Base-by-base conservation (phyloP, 371 early-diverging fungal species). In the Zancudomyces culisetae region DNA sequence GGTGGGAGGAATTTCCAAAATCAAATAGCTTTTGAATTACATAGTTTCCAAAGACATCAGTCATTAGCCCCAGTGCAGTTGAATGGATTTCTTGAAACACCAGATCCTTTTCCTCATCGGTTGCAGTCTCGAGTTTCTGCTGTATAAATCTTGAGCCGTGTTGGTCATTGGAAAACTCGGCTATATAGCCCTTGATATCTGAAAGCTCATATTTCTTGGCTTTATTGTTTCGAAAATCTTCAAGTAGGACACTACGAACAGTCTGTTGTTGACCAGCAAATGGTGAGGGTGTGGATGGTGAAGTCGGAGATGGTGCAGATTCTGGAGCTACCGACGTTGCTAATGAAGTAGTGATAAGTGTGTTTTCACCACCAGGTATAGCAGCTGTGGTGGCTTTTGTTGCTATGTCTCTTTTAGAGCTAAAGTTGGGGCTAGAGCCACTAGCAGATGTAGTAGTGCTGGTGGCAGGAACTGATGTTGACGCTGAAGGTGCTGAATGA, bases 11-110 rank as follows among this genome's bases (percentile, higher is more conserved):
- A 58, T 78, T 85, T 43, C 94, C 93, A 60, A 90, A 87, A 68
- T 95, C 95, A 73, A 98, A 95, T 62, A 99, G 91, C 74, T 99
- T 99, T 73, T 99, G 99, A 46, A 99, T 82, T 42, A 99, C 99
- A 63, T 99, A 99, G 74, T 99, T 99, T 45, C 99, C 99, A 82
- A 99, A 99, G 1, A 99, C 95, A 65, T 99, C 99, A 0, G 92
- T 90, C 88, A 92, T 95, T 42, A 99, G 72, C 52, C 94, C 91
- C 30, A 92, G 69, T 0, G 91, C 81, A 55, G 85, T 80, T 4
- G 95, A 91, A 40, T 84, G 69, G 24, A 99, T 87, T 69, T 98
- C 94, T 24, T 89, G 81, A 74, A 98, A 98, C 15, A 98, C 95
- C 62, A 90, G 75, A 55, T 85, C 82, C 71, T 91, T 92, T 57